Evolutionary conservation across 2,329 filamentous ascomycete genomes (phyloP).

Genomic region (Graphilbum ipis-grandicollis): DNA sequence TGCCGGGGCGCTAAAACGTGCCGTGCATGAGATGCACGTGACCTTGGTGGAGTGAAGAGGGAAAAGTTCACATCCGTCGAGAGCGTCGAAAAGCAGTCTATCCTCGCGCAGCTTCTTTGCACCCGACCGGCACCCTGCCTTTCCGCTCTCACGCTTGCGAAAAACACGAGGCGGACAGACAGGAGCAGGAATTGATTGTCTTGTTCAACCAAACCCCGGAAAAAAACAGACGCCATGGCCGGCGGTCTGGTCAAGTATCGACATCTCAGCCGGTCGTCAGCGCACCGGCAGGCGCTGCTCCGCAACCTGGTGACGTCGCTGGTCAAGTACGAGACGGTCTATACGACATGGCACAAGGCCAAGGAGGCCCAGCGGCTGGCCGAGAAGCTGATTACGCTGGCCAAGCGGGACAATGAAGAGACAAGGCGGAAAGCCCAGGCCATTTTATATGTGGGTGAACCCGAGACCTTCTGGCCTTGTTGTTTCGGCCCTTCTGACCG

Average conservation of each 20-base stretch:
- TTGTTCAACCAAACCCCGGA: not conserved
- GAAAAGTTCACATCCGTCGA: not conserved
- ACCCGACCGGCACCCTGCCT: no score
- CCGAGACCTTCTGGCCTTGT: no score
- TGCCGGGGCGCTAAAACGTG: no score
- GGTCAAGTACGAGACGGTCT: constrained; percentile 82
- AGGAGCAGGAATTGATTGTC: no score
- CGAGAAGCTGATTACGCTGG: constrained; percentile 85
- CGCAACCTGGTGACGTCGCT: constrained; percentile 93
- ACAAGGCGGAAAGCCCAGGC: constrained; percentile 56
- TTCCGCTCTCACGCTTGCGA: no score
- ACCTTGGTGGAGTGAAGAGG: not conserved
- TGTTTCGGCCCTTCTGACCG: not conserved
- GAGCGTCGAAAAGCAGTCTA: no score
- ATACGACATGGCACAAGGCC: constrained; percentile 89
- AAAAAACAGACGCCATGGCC: constrained; percentile 44
- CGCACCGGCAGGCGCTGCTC: constrained; percentile 81
- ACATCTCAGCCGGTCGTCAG: constrained; percentile 67
- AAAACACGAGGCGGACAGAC: no score
- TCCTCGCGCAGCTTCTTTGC: no score
- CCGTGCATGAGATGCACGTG: no score
- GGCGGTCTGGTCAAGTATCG: constrained; percentile 77
- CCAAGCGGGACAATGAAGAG: constrained; percentile 82
- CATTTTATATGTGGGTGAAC: constrained; percentile 74
- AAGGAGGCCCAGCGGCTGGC: constrained; percentile 91